Evolutionary conservation across 1,284 basidiomycete genomes (phyloP), one percentile per base, ranked within the genome.

Genomic region (Cutaneotrichosporon cyanovorans): DNA sequence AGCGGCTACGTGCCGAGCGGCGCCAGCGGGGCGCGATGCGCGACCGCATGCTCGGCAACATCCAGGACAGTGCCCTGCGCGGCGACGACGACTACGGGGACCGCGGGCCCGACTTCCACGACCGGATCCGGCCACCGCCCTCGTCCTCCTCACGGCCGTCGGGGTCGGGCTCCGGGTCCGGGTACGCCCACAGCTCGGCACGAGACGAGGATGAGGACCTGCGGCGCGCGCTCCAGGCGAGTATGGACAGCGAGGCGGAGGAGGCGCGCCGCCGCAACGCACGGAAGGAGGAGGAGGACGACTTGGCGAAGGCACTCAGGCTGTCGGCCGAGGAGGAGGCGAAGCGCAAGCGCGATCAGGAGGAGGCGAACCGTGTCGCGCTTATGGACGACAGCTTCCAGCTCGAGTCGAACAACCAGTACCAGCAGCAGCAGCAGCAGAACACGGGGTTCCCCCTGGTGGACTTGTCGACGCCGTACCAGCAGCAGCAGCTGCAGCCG

Each of bases 301-400:
- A 95, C 58, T 69, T 95, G 30, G 74, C 80, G 57, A 75, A 80
- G 60, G 91, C 91, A 0, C 78, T 96, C 55, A 78, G 78, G 53
- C 71, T 90, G 25, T 92, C 88, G 53, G 81, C 90, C 68, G 87
- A 93, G 68, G 92, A 96, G 65, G 89, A 91, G 62, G 77, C 76
- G 23, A 81, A 75, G 65, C 75, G 87, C 42, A 78, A 78, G 60
- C 76, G 77, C 48, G 80, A 83, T 2, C 74, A 85, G 18, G 84
- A 87, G 51, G 82, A 84, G 57, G 77, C 82, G 23, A 92, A 88
- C 58, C 79, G 82, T 32, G 74, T 78, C 1, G 75, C 84, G 0
- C 69, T 96, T 54, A 93, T 97, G 58, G 92, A 97, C 66, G 91
- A 92, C 55, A 77, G 78, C 44, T 77, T 82, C 52, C 85, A 87